Percentiles rank a stretch among this genome's conserved stretches.
phyloP scores from a whole-genome alignment of 2,329 filamentous ascomycete species.

The Camillea tinctor region DNA sequence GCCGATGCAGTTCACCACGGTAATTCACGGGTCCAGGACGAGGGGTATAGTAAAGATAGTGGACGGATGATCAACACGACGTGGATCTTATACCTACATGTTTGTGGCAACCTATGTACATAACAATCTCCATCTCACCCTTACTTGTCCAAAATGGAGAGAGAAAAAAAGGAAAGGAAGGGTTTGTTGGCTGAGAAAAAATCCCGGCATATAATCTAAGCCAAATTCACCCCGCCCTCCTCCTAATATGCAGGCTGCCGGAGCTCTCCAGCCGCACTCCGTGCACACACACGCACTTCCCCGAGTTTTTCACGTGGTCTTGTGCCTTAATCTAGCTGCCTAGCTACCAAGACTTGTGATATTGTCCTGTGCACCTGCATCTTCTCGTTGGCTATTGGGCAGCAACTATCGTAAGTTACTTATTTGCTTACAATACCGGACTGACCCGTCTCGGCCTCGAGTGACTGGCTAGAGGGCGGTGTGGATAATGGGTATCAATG shows the following conservation, averaged over 20 bases:
- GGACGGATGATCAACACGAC: conserved; percentile 13
- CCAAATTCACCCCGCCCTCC: no score
- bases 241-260: conserved; percentile 4
- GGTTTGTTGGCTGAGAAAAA: not conserved
- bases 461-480: conserved; percentile 11
- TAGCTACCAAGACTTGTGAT: conserved; percentile 12
- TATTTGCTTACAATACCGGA: conserved; percentile 13
- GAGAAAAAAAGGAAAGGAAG: not conserved
- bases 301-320: conserved; percentile 15
- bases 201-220: not conserved
- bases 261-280: conserved; percentile 7
- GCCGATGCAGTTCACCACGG: conserved; percentile 30
- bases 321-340: no score
- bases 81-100: conserved; percentile 10
- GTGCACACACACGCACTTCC: conserved; percentile 16
- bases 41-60: conserved; percentile 7
- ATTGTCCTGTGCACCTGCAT: conserved; percentile 11
- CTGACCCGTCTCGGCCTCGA: conserved; percentile 6
- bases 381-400: conserved; percentile 5
- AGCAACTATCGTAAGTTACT: conserved; percentile 13
- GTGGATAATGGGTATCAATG: conserved; percentile 11
- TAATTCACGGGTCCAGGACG: conserved; percentile 17
- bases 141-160: not conserved
- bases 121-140: not conserved
- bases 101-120: conserved; percentile 10